Conservation (phyloP, 805 yeast species). For the Kluyveromyces siamensis region DNA sequence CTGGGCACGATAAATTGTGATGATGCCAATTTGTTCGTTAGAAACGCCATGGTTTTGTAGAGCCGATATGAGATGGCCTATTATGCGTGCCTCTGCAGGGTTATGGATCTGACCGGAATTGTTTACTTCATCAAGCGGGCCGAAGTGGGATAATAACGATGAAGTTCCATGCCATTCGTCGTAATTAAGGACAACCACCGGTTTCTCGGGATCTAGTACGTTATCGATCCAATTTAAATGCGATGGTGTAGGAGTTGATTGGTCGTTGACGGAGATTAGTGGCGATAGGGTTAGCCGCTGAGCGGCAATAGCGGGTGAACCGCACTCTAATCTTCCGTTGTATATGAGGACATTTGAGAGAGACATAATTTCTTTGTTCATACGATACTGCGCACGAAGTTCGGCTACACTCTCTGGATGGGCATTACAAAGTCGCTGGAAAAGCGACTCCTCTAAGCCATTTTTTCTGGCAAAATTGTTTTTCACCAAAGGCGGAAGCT, state of each 20-base stretch:
- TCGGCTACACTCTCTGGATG: conserved; percentile 73
- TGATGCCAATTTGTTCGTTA: conserved; percentile 62
- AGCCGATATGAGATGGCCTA: conserved; percentile 51
- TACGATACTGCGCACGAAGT: conserved; percentile 77
- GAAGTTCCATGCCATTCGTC: conserved; percentile 32
- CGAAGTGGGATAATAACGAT: conserved; percentile 24
- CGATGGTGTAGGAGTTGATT: background rate
- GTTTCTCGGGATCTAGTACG: conserved; percentile 44
- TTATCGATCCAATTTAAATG: conserved; percentile 43
- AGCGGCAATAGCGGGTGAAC: conserved; percentile 51
- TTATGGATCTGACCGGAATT: conserved; percentile 67
- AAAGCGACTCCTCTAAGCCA: conserved; percentile 61
- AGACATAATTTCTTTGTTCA: conserved; percentile 84
- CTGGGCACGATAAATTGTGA: conserved; percentile 85
- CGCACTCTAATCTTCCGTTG: conserved; percentile 68
- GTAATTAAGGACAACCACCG: conserved; percentile 74
- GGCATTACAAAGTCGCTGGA: conserved; percentile 59
- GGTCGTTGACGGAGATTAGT: background rate
- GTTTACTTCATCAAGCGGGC: conserved; percentile 42
- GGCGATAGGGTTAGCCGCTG: conserved; percentile 25
- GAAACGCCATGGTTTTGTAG: conserved; percentile 52
- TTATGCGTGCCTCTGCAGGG: conserved; percentile 58
- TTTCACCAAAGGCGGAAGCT: conserved; percentile 80
- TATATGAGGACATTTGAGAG: conserved; percentile 76
- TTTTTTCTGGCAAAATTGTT: conserved; percentile 53